These are phyloP conservation scores for Coemansia sp. DNA, from an alignment of 192 early-diverging fungal genomes.

Conservation along the genomic window DNA sequence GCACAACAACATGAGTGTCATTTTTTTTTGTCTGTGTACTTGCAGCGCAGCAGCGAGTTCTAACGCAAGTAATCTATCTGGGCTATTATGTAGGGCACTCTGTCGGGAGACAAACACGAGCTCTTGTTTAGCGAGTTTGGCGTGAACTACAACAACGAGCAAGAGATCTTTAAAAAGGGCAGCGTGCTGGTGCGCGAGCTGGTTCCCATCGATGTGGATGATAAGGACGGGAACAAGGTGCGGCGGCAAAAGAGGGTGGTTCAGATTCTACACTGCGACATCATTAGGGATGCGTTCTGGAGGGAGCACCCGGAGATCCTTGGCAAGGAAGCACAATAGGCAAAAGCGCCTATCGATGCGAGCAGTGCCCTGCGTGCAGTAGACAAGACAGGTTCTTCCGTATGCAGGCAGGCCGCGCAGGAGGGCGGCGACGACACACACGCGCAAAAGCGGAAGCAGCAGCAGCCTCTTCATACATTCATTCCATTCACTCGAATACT, in stretches of 20 bases:
- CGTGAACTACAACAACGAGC: conserved; percentile 89
- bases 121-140: conserved; percentile 81
- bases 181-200: conserved; percentile 72
- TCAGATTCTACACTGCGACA: conserved; percentile 64
- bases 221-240: conserved; percentile 18
- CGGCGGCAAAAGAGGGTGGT: conserved; percentile 63
- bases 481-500: not conserved
- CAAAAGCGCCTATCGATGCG: not conserved
- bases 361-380: conserved; percentile 4
- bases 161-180: conserved; percentile 88
- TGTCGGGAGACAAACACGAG: conserved; percentile 91
- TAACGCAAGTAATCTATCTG: too few relatives aligned
- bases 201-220: conserved; percentile 16
- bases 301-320: conserved; percentile 56
- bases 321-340: not conserved
- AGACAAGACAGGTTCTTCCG: not conserved
- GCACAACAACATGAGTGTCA: not conserved
- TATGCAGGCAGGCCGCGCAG: not conserved
- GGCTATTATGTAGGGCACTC: conserved; percentile 71
- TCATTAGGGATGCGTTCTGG: conserved; percentile 80
- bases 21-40: too few relatives aligned
- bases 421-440: too few relatives aligned
- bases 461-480: not conserved
- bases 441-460: not conserved
- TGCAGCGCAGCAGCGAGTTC: too few relatives aligned